Evolutionary conservation across 768 basidiomycete genomes (phyloP).

Genomic region (Serendipita indica): DNA sequence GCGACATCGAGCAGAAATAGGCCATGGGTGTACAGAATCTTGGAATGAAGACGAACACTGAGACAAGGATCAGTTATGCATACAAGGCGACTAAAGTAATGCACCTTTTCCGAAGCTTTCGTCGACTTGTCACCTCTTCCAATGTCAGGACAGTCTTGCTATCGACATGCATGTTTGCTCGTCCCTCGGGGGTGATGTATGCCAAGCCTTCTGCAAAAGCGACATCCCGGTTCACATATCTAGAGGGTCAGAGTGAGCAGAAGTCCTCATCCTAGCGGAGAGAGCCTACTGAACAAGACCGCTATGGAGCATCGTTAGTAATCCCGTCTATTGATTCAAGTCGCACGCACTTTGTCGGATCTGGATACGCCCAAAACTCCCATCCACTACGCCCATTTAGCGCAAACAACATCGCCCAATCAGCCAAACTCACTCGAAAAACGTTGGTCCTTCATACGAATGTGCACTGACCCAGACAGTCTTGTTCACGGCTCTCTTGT

Average conservation of each 20-base stretch:
- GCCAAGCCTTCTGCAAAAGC: conserved; percentile 42
- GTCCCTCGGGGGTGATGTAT: conserved; percentile 40
- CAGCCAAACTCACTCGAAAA: conserved; percentile 47
- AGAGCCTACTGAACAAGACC: conserved; percentile 51
- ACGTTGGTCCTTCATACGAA: conserved; percentile 46
- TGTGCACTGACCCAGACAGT: conserved; percentile 51
- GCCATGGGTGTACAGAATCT: conserved; percentile 51
- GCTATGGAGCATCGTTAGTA: conserved; percentile 26
- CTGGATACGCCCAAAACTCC: conserved; percentile 40
- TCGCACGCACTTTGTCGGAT: conserved; percentile 53
- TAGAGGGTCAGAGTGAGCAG: conserved; percentile 20
- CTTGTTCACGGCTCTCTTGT: conserved; percentile 1
- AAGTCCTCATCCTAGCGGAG: conserved; percentile 8
- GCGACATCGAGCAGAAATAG: conserved; percentile 74
- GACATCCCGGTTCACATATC: conserved; percentile 40
- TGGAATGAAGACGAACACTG: conserved; percentile 66
- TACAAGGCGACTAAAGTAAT: neutral
- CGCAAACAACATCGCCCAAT: neutral
- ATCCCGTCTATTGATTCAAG: neutral
- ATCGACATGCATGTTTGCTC: conserved; percentile 66
- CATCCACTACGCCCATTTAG: conserved; percentile 30
- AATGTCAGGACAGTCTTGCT: conserved; percentile 39
- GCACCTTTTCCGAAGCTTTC: neutral
- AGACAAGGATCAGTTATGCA: conserved; percentile 12
- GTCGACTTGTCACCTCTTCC: conserved; percentile 26